These are phyloP conservation scores for Cantharellus anzutake DNA, from an alignment of 768 basidiomycete species.

Conservation along the genomic window DNA sequence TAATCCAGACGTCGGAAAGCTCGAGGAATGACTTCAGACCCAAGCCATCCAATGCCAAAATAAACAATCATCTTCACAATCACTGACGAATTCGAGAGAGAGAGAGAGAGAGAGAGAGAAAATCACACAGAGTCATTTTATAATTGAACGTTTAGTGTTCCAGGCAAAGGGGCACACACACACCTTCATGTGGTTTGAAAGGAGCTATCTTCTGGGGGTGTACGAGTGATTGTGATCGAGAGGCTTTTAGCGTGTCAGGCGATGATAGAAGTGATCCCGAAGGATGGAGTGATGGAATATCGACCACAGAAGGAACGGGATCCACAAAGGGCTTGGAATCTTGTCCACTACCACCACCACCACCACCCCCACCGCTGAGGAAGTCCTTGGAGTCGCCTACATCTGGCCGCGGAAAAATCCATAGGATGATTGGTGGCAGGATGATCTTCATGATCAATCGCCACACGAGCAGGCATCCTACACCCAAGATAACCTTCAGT, in stretches of 20 bases:
- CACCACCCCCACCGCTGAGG: too few species aligned
- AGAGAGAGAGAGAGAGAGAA: background rate
- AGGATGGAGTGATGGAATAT: too few species aligned
- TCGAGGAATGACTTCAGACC: constrained; percentile 40
- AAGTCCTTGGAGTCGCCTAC: too few species aligned
- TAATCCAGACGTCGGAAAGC: constrained; percentile 13
- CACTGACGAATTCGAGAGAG: constrained; percentile 24
- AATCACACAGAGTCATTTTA: background rate
- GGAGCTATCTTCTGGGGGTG: constrained; percentile 13
- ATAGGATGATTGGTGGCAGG: background rate
- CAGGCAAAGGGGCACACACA: background rate
- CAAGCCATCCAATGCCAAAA: constrained; percentile 60
- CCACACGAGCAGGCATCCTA: constrained; percentile 70
- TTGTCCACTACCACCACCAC: too few species aligned
- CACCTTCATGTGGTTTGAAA: background rate
- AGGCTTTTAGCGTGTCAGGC: too few species aligned
- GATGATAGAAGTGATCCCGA: too few species aligned
- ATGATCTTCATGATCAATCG: constrained; percentile 30
- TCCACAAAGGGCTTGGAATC: too few species aligned
- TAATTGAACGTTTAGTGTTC: background rate
- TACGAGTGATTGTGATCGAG: too few species aligned
- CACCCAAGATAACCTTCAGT: constrained; percentile 29
- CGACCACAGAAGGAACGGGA: too few species aligned
- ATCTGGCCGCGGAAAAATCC: too few species aligned
- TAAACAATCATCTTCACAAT: constrained; percentile 84